A percentile compares a stretch with the other conserved stretches of the same genome.
Evolutionary conservation across 2,329 filamentous ascomycete genomes (phyloP).

Genomic region (Xylaria sp.): DNA sequence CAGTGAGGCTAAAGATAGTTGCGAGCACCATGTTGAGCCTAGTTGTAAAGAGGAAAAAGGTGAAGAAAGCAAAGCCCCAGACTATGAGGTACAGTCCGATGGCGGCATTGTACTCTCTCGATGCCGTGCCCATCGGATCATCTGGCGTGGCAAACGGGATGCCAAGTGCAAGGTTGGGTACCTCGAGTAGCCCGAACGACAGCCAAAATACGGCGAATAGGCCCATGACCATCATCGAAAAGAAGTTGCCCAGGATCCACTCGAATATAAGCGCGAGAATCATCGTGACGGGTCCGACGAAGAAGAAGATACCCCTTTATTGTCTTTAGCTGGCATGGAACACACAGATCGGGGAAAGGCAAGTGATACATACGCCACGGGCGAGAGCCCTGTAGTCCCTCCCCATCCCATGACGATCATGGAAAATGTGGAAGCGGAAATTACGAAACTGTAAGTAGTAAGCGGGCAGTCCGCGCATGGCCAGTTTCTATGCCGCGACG

Average conservation of each 20-base stretch:
- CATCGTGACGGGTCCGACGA: conserved; percentile 60
- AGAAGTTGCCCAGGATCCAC: conserved; percentile 64
- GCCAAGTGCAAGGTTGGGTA: conserved; percentile 61
- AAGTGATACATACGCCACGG: conserved; percentile 49
- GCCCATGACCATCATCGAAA: conserved; percentile 64
- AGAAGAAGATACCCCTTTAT: conserved; percentile 53
- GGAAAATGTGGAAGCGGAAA: conserved; percentile 53
- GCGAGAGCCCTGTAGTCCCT: conserved; percentile 49
- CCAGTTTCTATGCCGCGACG: background rate
- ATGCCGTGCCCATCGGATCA: conserved; percentile 58
- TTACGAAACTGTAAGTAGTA: conserved; percentile 49
- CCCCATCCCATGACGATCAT: conserved; percentile 55
- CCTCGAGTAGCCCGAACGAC: conserved; percentile 62
- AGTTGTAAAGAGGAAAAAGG: conserved; percentile 62
- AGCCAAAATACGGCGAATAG: conserved; percentile 63
- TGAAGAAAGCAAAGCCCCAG: conserved; percentile 64
- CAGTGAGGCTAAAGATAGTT: conserved; percentile 60
- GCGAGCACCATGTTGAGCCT: conserved; percentile 63
- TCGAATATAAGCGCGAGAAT: conserved; percentile 62
- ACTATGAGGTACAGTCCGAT: conserved; percentile 62
- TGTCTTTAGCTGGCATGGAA: conserved; percentile 13
- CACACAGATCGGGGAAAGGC: background rate
- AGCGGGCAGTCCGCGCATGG: background rate
- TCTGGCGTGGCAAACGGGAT: conserved; percentile 56
- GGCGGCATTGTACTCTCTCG: conserved; percentile 60